A percentile compares a stretch with the other conserved stretches of the same genome.
These are phyloP conservation scores for Backusella macrospora DNA, from an alignment of 192 early-diverging fungal species.

Conservation along the genomic window DNA sequence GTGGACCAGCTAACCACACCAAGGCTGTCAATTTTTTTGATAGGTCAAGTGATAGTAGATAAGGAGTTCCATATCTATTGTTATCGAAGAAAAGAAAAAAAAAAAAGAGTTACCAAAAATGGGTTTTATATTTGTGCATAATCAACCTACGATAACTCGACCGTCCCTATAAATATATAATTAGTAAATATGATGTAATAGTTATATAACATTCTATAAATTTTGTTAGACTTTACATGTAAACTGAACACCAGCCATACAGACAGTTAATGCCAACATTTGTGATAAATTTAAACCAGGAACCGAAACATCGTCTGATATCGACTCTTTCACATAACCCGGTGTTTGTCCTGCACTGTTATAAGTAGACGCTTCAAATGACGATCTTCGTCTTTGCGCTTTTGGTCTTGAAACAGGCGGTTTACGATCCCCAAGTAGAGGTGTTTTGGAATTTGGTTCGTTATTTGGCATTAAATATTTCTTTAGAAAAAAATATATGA, in stretches of 20 bases:
- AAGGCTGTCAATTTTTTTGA: constrained; percentile 64
- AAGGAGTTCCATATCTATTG: constrained; percentile 75
- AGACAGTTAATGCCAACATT: constrained; percentile 53
- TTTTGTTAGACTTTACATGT: constrained; percentile 53
- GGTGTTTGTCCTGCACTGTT: background rate
- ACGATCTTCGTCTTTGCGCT: constrained; percentile 18
- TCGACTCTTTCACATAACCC: constrained; percentile 1
- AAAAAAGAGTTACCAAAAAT: background rate
- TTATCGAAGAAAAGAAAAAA: background rate
- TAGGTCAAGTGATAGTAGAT: constrained; percentile 65
- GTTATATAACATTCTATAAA: no score
- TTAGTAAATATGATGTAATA: background rate
- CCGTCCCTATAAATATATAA: constrained; percentile 64
- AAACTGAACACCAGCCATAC: constrained; percentile 71
- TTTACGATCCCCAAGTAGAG: background rate
- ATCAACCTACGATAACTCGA: constrained; percentile 58
- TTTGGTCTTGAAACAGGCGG: constrained; percentile 21
- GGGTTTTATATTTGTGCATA: background rate
- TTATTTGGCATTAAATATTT: no score
- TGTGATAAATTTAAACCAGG: constrained; percentile 22
- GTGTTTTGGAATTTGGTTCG: background rate
- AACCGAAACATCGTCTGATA: constrained; percentile 5
- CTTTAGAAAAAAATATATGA: no score
- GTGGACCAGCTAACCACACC: constrained; percentile 83
- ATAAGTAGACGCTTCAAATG: constrained; percentile 32